Evolutionary conservation across 345 rosid species (phyloP).

Genomic region (Arabidopsis suecica): DNA sequence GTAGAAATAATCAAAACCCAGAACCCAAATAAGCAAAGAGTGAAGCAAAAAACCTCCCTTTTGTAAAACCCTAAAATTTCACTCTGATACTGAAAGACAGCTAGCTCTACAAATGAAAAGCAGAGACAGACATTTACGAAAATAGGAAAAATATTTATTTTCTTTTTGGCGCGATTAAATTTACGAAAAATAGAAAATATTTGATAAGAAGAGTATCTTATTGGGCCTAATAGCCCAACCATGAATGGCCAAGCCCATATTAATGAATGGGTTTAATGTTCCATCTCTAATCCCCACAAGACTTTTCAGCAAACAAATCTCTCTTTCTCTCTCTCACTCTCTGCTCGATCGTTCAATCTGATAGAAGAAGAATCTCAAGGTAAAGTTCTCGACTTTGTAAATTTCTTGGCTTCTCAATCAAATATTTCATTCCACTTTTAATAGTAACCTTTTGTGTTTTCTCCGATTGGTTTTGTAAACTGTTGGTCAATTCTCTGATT

Average conservation of each 20-base stretch:
- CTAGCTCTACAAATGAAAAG: not conserved
- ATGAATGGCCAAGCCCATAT: conserved; percentile 6
- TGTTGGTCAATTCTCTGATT: conserved; percentile 18
- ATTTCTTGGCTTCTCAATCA: not conserved
- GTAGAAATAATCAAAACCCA: not conserved
- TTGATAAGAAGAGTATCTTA: not conserved
- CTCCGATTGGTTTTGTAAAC: not conserved
- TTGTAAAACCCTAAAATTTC: not conserved
- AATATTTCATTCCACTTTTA: not conserved
- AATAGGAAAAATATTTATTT: not conserved
- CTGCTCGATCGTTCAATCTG: conserved; percentile 33
- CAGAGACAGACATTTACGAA: not conserved
- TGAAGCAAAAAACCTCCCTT: not conserved
- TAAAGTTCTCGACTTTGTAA: conserved; percentile 24
- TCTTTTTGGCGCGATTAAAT: conserved; percentile 1
- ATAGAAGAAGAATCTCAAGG: conserved; percentile 31
- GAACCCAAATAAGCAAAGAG: not conserved
- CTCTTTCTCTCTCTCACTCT: not conserved
- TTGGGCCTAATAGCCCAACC: not conserved
- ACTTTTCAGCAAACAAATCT: not conserved
- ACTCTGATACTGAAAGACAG: not conserved
- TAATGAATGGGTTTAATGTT: conserved; percentile 3
- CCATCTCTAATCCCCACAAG: not conserved
- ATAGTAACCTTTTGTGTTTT: not conserved
- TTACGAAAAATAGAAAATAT: not conserved